Conservation (phyloP, 305 asterid species). For the Salvia sclarea region DNA sequence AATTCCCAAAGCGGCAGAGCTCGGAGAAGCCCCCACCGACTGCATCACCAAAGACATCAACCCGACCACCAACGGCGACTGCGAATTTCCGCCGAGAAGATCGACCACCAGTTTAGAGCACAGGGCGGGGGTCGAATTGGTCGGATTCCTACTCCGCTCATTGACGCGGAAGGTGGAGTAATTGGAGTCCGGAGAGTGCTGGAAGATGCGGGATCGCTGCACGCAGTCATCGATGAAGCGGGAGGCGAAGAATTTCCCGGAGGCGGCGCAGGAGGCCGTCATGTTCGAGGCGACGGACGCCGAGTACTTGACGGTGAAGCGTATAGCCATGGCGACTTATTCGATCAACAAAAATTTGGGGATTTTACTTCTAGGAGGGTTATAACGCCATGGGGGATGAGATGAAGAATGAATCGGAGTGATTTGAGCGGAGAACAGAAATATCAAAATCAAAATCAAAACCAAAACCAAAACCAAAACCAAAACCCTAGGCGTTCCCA, state of each 20-base stretch:
- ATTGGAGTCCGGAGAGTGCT: constrained; percentile 45
- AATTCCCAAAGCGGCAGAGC: constrained; percentile 47
- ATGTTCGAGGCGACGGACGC: constrained; percentile 69
- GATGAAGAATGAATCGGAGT: constrained; percentile 33
- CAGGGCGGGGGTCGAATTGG: constrained; percentile 35
- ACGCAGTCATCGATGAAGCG: constrained; percentile 59
- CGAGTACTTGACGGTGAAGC: constrained; percentile 72
- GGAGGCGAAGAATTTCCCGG: constrained; percentile 56
- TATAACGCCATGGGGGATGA: constrained; percentile 36
- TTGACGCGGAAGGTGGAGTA: constrained; percentile 43
- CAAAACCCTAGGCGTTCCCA: constrained; percentile 11
- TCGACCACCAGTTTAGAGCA: constrained; percentile 55
- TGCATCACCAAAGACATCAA: constrained; percentile 59
- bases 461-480: no score
- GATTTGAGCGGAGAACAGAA: neutral
- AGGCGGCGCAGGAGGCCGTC: constrained; percentile 48
- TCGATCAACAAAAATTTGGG: constrained; percentile 34
- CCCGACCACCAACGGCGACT: constrained; percentile 52
- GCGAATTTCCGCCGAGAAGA: constrained; percentile 42
- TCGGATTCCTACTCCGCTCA: constrained; percentile 32
- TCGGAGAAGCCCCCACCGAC: constrained; percentile 40
- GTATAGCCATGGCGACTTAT: constrained; percentile 70
- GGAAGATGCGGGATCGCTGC: constrained; percentile 43
- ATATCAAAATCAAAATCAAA: no score
- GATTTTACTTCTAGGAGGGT: constrained; percentile 27